Evolutionary conservation across 345 rosid genomes (phyloP), one percentile per base, ranked within the genome.

Genomic region (Aquilaria sinensis): DNA sequence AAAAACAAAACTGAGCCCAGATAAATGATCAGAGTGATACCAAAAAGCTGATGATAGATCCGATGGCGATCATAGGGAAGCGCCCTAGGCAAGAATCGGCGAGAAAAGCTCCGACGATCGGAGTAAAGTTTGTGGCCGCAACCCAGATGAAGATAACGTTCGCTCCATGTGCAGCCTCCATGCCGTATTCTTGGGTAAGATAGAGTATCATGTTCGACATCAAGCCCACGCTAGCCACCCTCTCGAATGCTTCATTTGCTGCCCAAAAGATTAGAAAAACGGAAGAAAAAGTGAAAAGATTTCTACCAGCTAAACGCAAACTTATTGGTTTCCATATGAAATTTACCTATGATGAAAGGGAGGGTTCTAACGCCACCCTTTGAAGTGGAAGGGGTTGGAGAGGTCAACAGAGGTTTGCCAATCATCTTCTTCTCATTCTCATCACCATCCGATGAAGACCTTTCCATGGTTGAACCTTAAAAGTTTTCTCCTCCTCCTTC

Each of bases 1-100:
- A 23, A 23, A 23, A 23, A 23, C 23, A 23, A 23, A 23, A 23
- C 23, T 23, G 23, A 23, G 23, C 23, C 23, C 23, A 23, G 23
- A 23, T 23, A 23, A 23, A 23, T 23, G 23, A 23, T 23, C 23
- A 1, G 37, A 16, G 50, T 43, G 12, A 47, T 71, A 87, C 95
- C 85, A 81, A 52, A 16, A 87, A 81, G 64, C 74, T 76, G 15
- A 62, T 30, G 31, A 69, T 47, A 62, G 77, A 82, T 9, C 92
- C 95, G 37, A 72, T 66, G 0, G 80, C 85, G 62, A 90, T 80
- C 61, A 79, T 84, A 1, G 51, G 59, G 70, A 58, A 83, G 4
- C 86, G 85, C 51, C 95, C 97, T 7, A 80, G 48, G 54, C 57
- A 87, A 62, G 90, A 87, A 75, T 90, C 95, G 2, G 88, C 88